Evolutionary conservation across 1,139 yeast species (phyloP), one percentile per base, ranked within the genome.

Genomic region (Groenewaldozyma sp.): DNA sequence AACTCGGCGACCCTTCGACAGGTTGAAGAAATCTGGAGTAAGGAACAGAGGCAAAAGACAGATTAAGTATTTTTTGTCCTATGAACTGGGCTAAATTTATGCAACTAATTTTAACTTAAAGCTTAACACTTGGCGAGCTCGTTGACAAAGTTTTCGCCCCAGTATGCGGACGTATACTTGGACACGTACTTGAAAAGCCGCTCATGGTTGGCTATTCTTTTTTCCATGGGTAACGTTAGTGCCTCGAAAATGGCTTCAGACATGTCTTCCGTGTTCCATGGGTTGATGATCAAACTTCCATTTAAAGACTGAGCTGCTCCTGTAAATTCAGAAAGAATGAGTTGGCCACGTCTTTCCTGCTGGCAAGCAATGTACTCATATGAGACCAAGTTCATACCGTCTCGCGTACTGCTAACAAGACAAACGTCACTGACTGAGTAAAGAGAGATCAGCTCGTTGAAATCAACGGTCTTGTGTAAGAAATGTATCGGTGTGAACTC

Each of bases 251-350:
- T 82, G 2, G 97, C 82, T 36, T 76, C 82, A 27, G 94, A 77
- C 55, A 91, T 64, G 52, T 93, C 98, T 52, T 93, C 98, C 14
- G 91, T 88, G 60, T 88, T 91, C 99, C 99, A 91, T 2, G 99
- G 99, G 56, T 91, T 91, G 24, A 91, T 95, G 45, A 91, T 78
- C 18, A 91, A 62, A 1, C 95, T 87, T 20, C 99, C 98, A 56
- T 91, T 91, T 47, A 91, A 68, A 1, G 94, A 81, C 63, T 91
- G 99, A 0, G 98, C 97, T n/a, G 98, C 98, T 36, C 99, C 99
- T 0, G 98, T 94, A 65, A 91, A 91, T 62, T 91, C 99, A 35
- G 94, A 80, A 45, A 91, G 64, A 37, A 91, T 82, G 50, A 91
- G 69, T 3, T 86, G 77, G 6, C 99, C 99, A 48, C 86, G 81